phyloP scores from a whole-genome alignment of 441 rosid species.

The Oxalis stricta region DNA sequence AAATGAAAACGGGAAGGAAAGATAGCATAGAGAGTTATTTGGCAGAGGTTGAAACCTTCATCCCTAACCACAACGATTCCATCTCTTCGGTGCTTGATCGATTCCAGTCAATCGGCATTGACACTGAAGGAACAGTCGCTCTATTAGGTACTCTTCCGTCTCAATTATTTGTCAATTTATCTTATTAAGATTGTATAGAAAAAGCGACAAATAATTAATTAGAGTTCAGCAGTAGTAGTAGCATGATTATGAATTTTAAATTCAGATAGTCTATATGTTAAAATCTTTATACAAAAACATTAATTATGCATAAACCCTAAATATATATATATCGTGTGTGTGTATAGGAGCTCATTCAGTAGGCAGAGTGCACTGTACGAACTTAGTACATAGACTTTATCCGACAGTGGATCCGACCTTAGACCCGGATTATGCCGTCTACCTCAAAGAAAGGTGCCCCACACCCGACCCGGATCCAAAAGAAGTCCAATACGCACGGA shows the following conservation, averaged over 20 bases:
- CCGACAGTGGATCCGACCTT: conserved; percentile 57
- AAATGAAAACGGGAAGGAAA: conserved; percentile 70
- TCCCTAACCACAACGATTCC: conserved; percentile 73
- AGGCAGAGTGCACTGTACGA: conserved; percentile 71
- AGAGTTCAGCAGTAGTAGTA: too few relatives aligned
- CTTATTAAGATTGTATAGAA: too few relatives aligned
- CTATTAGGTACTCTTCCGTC: conserved; percentile 66
- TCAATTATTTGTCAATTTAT: too few relatives aligned
- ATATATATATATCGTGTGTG: too few relatives aligned
- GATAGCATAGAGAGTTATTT: conserved; percentile 52
- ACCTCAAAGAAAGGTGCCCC: conserved; percentile 58
- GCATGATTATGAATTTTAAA: too few relatives aligned
- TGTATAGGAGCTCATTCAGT: conserved; percentile 86
- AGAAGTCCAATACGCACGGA: conserved; percentile 46
- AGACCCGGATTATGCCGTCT: conserved; percentile 45
- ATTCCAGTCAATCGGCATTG: conserved; percentile 48
- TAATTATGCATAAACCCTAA: too few relatives aligned
- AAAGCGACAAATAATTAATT: too few relatives aligned
- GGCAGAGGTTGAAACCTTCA: conserved; percentile 19
- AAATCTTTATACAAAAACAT: too few relatives aligned
- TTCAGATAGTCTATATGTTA: too few relatives aligned
- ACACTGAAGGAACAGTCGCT: conserved; percentile 57
- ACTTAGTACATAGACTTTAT: conserved; percentile 58
- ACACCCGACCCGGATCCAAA: conserved; percentile 38
- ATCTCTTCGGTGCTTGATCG: conserved; percentile 43